Percentiles rank a stretch among this genome's conserved stretches.
phyloP scores from a whole-genome alignment of 495 filamentous ascomycete genomes.

The Parachaetomium inaequale region DNA sequence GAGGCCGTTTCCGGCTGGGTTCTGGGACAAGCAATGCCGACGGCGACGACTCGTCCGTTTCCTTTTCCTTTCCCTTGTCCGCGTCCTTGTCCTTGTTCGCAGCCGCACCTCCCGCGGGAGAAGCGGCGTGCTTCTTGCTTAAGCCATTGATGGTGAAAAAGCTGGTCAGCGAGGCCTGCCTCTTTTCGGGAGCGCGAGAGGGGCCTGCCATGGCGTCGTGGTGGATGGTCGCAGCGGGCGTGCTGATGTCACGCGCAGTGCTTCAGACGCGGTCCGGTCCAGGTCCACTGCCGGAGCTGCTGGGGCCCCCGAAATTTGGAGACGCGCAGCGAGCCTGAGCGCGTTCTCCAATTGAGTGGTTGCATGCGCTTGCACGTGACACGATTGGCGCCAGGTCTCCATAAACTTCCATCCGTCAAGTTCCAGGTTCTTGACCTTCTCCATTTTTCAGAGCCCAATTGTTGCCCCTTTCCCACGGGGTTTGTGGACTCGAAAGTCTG shows the following conservation, averaged over 20 bases:
- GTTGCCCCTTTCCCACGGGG: neutral
- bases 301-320: neutral
- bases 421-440: neutral
- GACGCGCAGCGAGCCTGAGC: constrained; percentile 11
- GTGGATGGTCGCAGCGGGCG: neutral
- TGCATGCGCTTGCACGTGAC: constrained; percentile 17
- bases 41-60: neutral
- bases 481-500: neutral
- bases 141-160: constrained; percentile 63
- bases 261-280: neutral
- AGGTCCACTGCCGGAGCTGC: neutral
- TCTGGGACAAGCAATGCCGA: constrained; percentile 17
- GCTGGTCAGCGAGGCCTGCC: constrained; percentile 78
- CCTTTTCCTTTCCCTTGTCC: neutral
- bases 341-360: constrained; percentile 14
- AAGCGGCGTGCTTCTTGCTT: constrained; percentile 21
- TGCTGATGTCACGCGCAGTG: constrained; percentile 26
- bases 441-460: neutral
- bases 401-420: neutral
- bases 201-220: constrained; percentile 36
- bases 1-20: constrained; percentile 41
- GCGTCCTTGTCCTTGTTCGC: neutral
- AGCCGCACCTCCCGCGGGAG: constrained; percentile 13
- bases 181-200: constrained; percentile 47
- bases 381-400: no score